Percentiles rank a stretch among this genome's conserved stretches.
Evolutionary conservation across 2,329 filamentous ascomycete genomes (phyloP).

Genomic region (Leptographium radiaticola): DNA sequence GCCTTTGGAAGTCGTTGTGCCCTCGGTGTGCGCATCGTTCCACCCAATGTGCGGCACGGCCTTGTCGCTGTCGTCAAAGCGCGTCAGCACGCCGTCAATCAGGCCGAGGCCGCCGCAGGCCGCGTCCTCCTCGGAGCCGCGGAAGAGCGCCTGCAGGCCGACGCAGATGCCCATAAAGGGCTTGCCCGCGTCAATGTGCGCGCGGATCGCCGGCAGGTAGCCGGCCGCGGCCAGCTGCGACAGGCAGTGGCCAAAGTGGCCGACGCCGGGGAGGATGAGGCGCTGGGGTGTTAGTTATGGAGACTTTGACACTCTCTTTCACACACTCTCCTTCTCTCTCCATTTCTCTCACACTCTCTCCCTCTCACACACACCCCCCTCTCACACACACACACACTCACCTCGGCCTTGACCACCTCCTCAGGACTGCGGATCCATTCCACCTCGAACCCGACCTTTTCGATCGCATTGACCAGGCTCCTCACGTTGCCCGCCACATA

Average conservation of each 20-base stretch:
- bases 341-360: too few species aligned
- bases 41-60: slow-evolving; percentile 98
- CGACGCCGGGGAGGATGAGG: slow-evolving; percentile 90
- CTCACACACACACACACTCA: slow-evolving; percentile 32
- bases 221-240: slow-evolving; percentile 69
- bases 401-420: slow-evolving; percentile 75
- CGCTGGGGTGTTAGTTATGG: too few species aligned
- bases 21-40: slow-evolving; percentile 70
- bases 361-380: neutral
- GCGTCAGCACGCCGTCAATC: slow-evolving; percentile 56
- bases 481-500: slow-evolving; percentile 96
- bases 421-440: slow-evolving; percentile 82
- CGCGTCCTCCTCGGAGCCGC: slow-evolving; percentile 69
- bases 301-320: too few species aligned
- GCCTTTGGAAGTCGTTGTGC: slow-evolving; percentile 46
- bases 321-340: too few species aligned
- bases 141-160: slow-evolving; percentile 80
- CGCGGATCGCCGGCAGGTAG: slow-evolving; percentile 69
- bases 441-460: slow-evolving; percentile 85
- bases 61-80: slow-evolving; percentile 67
- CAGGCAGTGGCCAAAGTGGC: slow-evolving; percentile 94
- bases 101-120: slow-evolving; percentile 61
- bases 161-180: slow-evolving; percentile 98
- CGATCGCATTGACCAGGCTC: slow-evolving; percentile 92
- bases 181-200: slow-evolving; percentile 81